phyloP scores from a whole-genome alignment of 345 rosid genomes.

The Populus euphratica region DNA sequence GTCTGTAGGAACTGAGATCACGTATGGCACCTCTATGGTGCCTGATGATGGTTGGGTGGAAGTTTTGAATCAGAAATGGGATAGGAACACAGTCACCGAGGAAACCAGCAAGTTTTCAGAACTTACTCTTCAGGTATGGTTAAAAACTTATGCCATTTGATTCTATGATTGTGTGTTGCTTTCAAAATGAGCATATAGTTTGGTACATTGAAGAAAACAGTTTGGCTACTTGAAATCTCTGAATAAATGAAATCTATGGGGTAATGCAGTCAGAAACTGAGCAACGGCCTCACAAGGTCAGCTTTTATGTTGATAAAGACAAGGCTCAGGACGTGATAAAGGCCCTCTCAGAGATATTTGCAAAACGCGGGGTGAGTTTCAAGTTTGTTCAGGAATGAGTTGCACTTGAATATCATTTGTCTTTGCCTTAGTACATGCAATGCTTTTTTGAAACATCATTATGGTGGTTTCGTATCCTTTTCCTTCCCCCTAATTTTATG shows the following conservation, averaged over 20 bases:
- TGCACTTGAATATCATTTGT: background rate
- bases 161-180: slow-evolving; percentile 3
- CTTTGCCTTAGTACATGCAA: background rate
- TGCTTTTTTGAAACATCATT: background rate
- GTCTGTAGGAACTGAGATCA: slow-evolving; percentile 99
- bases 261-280: slow-evolving; percentile 75
- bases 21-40: slow-evolving; percentile 75
- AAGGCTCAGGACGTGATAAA: slow-evolving; percentile 69
- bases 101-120: slow-evolving; percentile 79
- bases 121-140: slow-evolving; percentile 80
- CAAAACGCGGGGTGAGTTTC: slow-evolving; percentile 59
- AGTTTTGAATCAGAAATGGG: slow-evolving; percentile 79
- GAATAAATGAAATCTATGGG: slow-evolving; percentile 16
- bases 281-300: slow-evolving; percentile 84
- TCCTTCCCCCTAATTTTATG: background rate
- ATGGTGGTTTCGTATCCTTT: background rate
- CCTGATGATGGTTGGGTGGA: slow-evolving; percentile 95
- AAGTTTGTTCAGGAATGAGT: background rate
- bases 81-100: slow-evolving; percentile 57
- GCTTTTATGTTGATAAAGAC: slow-evolving; percentile 77
- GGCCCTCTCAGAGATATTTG: slow-evolving; percentile 53
- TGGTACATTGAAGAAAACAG: background rate
- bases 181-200: background rate
- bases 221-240: slow-evolving; percentile 12
- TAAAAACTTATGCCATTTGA: background rate